A percentile compares a stretch with the other conserved stretches of the same genome.
Conservation (phyloP, 1,139 yeast genomes). For the Sugiyamaella xylanicola region DNA sequence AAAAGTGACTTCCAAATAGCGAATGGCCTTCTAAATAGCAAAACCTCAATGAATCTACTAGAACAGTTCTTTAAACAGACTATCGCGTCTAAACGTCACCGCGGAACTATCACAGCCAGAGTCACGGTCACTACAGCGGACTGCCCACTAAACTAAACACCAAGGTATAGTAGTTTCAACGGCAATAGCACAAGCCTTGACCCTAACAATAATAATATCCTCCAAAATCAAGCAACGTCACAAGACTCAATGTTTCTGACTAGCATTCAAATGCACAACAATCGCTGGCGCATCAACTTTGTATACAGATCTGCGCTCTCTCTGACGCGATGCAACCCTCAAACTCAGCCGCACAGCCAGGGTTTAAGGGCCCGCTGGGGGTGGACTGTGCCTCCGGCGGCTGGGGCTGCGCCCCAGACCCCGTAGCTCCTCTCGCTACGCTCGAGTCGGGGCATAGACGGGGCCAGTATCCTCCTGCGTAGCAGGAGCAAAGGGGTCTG, state of each 20-base stretch:
- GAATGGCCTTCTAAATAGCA: too few species aligned
- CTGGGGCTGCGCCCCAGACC: conserved; percentile 1
- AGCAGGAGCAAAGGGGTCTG: not conserved
- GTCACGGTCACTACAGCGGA: too few species aligned
- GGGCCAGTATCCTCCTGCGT: too few species aligned
- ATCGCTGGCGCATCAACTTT: not conserved
- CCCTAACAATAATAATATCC: too few species aligned
- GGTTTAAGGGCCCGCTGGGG: not conserved
- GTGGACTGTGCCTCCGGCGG: conserved; percentile 1
- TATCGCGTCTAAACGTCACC: too few species aligned
- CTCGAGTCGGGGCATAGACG: not conserved
- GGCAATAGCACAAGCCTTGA: too few species aligned
- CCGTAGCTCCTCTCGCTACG: not conserved
- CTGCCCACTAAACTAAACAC: too few species aligned
- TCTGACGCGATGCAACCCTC: conserved; percentile 1
- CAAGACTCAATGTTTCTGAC: not conserved
- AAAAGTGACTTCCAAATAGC: too few species aligned
- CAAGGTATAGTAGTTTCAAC: too few species aligned
- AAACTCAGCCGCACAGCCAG: not conserved
- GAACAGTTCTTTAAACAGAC: too few species aligned
- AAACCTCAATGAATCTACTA: too few species aligned
- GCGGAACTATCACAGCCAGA: too few species aligned
- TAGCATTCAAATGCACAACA: not conserved
- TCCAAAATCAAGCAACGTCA: not conserved
- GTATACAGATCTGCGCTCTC: not conserved